A percentile compares a stretch with the other conserved stretches of the same genome.
These are phyloP conservation scores for Akanthomyces uredinophilus DNA, from an alignment of 2,329 filamentous ascomycete species.

Conservation along the genomic window DNA sequence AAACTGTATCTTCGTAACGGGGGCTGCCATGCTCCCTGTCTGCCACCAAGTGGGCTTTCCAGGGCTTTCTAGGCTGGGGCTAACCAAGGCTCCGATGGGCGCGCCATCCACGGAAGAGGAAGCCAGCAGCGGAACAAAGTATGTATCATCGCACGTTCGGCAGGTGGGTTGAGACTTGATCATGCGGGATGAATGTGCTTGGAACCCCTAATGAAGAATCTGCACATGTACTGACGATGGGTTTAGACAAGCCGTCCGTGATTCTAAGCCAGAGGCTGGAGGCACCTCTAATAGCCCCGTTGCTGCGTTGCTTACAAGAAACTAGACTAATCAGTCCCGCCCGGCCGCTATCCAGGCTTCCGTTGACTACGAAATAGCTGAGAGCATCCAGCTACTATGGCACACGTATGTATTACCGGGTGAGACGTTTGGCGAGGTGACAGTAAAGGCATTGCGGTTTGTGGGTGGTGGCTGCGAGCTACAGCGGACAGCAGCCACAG, in stretches of 20 bases:
- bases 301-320: not conserved
- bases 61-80: not conserved
- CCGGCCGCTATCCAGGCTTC: not conserved
- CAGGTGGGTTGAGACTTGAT: too few species aligned
- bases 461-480: not conserved
- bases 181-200: not conserved
- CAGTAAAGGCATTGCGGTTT: not conserved
- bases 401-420: not conserved
- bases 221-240: not conserved
- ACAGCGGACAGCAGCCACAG: not conserved
- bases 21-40: conserved; percentile 1
- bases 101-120: not conserved
- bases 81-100: conserved; percentile 2
- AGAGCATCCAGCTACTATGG: too few species aligned
- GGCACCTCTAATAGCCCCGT: not conserved
- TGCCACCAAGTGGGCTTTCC: not conserved
- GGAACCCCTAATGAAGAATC: not conserved
- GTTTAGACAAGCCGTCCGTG: not conserved
- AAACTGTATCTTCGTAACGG: conserved; percentile 9
- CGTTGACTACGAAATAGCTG: too few species aligned
- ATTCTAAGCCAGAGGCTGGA: not conserved
- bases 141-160: not conserved
- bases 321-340: not conserved
- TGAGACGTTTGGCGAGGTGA: not conserved
- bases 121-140: not conserved